Evolutionary conservation across 2,329 filamentous ascomycete species (phyloP), one percentile per base, ranked within the genome.

Genomic region (Catunica adiposa): DNA sequence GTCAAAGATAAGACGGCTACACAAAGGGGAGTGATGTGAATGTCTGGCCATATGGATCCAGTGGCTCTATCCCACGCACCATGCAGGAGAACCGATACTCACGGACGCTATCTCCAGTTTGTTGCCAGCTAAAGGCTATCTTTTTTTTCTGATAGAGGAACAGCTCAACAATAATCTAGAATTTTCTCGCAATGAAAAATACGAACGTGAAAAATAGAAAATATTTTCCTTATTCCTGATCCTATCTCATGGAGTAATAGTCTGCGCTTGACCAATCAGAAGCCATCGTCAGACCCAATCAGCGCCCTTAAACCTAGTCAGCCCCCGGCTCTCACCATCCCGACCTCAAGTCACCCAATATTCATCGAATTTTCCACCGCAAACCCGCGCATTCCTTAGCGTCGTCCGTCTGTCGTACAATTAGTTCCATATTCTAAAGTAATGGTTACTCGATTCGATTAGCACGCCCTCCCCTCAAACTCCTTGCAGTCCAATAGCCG

Each of bases 181-280:
- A 5, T 34, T 5, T 34, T 34, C 11, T 34, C 29, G 5, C 29
- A 5, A 34, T 34, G 29, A 5, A 34, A 34, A 34, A 34, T 11
- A 5, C 29, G 5, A 34, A 5, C 5, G 29, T 5, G 5, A 34
- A 34, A 34, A 34, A 5, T 34, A 34, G 5, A 34, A 34, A 5
- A 34, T 34, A 34, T 11, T 34, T 34, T 34, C 29, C 40, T 44
- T 22, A 2, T 2, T 17, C 15, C 20, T 53, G 51, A 53, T 40
- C 22, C 31, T 23, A 55, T 55, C 44, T 17, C 34, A 55, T 55
- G 29, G 46, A 55, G 54, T 55, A 55, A 55, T 51, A 26, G 34
- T 22, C 22, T 31, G 17, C 5, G 25, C 14, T n/a, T 7, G 25
- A 1, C 51, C 51, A 53, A 53, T 53, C 34, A 44, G 11, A 44